A percentile compares a stretch with the other conserved stretches of the same genome.
These are phyloP conservation scores for Rachicladosporium sp. DNA, from an alignment of 2,329 filamentous ascomycete genomes.

Conservation along the genomic window DNA sequence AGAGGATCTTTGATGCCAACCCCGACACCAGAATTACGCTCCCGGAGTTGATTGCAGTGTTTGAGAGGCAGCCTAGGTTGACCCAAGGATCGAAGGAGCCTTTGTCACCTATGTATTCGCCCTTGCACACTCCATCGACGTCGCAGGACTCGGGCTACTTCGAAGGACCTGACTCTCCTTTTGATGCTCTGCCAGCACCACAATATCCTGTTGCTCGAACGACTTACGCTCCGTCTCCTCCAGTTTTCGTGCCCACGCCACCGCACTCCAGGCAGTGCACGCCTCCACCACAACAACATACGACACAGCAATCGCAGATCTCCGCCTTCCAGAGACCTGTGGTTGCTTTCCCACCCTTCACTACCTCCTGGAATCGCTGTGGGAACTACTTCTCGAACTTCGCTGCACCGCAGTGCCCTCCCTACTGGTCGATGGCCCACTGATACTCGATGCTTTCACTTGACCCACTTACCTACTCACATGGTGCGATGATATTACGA, in stretches of 20 bases:
- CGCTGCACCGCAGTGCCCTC: conserved; percentile 5
- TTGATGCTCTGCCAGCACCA: conserved; percentile 18
- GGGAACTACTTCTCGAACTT: conserved; percentile 6
- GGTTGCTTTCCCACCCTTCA: conserved; percentile 3
- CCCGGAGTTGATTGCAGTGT: conserved; percentile 53
- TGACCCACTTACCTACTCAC: too few relatives aligned
- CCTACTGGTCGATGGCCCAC: conserved; percentile 6
- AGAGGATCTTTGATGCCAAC: conserved; percentile 75
- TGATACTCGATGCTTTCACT: background rate
- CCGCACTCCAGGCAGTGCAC: conserved; percentile 16
- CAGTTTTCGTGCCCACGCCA: conserved; percentile 6
- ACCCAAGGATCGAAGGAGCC: conserved; percentile 39
- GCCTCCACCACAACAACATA: conserved; percentile 17
- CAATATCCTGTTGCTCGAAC: conserved; percentile 10
- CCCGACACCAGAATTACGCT: conserved; percentile 74
- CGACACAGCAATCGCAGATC: conserved; percentile 9
- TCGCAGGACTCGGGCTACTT: conserved; percentile 3
- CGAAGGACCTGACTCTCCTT: conserved; percentile 5
- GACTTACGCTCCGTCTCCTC: background rate
- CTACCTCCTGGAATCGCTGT: conserved; percentile 4
- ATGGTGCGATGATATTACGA: too few relatives aligned
- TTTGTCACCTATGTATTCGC: conserved; percentile 29
- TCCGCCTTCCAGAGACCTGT: conserved; percentile 4
- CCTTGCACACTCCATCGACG: conserved; percentile 23
- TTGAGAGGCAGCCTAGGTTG: conserved; percentile 55